phyloP scores from a whole-genome alignment of 2,329 filamentous ascomycete genomes.

The Fusarium concolor region DNA sequence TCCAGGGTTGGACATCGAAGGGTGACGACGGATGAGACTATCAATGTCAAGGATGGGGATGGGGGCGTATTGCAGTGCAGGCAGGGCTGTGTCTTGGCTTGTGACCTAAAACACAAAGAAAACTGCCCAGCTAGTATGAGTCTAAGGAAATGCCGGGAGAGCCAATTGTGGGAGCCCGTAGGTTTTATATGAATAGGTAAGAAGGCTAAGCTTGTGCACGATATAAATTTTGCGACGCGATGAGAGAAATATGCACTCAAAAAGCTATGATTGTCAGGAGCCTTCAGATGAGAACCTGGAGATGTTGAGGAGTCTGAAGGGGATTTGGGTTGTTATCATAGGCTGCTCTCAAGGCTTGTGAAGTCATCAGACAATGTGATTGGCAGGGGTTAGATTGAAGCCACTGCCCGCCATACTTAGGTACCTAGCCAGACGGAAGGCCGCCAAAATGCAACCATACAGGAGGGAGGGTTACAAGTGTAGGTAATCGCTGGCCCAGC shows the following conservation, averaged over 20 bases:
- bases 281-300: slow-evolving; percentile 23
- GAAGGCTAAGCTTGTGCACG: background rate
- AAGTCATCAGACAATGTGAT: slow-evolving; percentile 29
- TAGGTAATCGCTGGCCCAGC: background rate
- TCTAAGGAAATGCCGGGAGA: slow-evolving; percentile 3
- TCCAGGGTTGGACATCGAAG: slow-evolving; percentile 31
- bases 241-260: slow-evolving; percentile 20
- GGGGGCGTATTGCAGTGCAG: slow-evolving; percentile 9
- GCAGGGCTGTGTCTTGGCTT: slow-evolving; percentile 37
- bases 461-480: slow-evolving; percentile 8
- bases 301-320: slow-evolving; percentile 26
- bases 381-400: slow-evolving; percentile 17
- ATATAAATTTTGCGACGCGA: slow-evolving; percentile 1
- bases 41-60: slow-evolving; percentile 22
- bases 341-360: slow-evolving; percentile 35
- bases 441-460: background rate
- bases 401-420: background rate
- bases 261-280: slow-evolving; percentile 35
- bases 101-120: slow-evolving; percentile 40
- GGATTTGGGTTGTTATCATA: slow-evolving; percentile 35
- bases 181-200: background rate
- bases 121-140: slow-evolving; percentile 2
- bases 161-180: slow-evolving; percentile 1
- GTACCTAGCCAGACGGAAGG: background rate
- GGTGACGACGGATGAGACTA: slow-evolving; percentile 25